phyloP scores from a whole-genome alignment of 2,329 filamentous ascomycete species.

The Pseudogymnoascus sp. region DNA sequence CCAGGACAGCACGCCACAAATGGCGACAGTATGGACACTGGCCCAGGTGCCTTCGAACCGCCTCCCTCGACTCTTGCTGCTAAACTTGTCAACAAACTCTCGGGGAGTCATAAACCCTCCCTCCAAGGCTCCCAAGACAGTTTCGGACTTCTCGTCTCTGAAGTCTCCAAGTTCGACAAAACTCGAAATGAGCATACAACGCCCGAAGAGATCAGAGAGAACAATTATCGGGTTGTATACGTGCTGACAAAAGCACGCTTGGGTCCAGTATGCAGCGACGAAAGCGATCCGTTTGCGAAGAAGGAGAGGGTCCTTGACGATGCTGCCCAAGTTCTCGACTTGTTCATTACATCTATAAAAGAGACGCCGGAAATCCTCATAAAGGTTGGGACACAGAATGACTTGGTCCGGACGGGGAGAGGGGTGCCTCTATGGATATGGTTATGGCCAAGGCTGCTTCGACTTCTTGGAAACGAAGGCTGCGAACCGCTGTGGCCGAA shows the following conservation, averaged over 20 bases:
- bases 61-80: slow-evolving; percentile 80
- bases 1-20: neutral
- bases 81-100: slow-evolving; percentile 76
- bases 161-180: slow-evolving; percentile 52
- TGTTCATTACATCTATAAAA: slow-evolving; percentile 66
- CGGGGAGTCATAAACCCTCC: slow-evolving; percentile 54
- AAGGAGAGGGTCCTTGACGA: slow-evolving; percentile 50
- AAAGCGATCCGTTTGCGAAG: slow-evolving; percentile 59
- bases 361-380: slow-evolving; percentile 66
- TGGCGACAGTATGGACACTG: neutral
- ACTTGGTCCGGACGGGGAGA: slow-evolving; percentile 44
- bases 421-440: slow-evolving; percentile 59
- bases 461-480: slow-evolving; percentile 46
- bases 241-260: slow-evolving; percentile 63
- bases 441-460: slow-evolving; percentile 53
- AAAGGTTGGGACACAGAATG: slow-evolving; percentile 34
- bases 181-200: slow-evolving; percentile 40
- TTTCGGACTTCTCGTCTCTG: slow-evolving; percentile 60
- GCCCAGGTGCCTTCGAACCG: slow-evolving; percentile 21
- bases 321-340: slow-evolving; percentile 66
- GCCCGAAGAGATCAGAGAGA: slow-evolving; percentile 58
- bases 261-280: neutral
- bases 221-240: slow-evolving; percentile 80
- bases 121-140: slow-evolving; percentile 63
- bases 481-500: slow-evolving; percentile 42